Evolutionary conservation across 805 yeast species (phyloP).

Genomic region (Starmera dryadoides): DNA sequence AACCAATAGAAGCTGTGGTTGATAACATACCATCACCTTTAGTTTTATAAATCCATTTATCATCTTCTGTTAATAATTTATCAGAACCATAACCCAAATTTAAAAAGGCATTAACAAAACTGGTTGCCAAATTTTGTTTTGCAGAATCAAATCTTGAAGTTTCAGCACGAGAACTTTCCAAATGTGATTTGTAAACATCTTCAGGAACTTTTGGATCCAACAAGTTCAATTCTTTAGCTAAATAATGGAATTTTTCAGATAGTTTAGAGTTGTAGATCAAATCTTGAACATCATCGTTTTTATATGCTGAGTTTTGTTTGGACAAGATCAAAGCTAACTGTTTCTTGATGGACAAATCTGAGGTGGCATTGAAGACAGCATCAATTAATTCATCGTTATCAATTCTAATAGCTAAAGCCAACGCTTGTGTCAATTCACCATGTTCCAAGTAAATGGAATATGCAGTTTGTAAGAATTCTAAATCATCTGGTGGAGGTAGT

Average conservation of each 20-base stretch:
- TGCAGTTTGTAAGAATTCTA: constrained; percentile 80
- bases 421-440: constrained; percentile 80
- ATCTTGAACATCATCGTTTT: constrained; percentile 70
- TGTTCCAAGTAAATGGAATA: constrained; percentile 75
- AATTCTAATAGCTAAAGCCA: constrained; percentile 80
- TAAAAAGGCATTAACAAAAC: constrained; percentile 88
- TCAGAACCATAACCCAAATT: constrained; percentile 90
- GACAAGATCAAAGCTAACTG: constrained; percentile 89
- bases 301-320: constrained; percentile 77
- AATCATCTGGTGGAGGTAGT: constrained; percentile 91
- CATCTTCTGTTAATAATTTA: constrained; percentile 69
- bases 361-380: constrained; percentile 75
- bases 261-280: constrained; percentile 74
- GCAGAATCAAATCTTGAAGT: constrained; percentile 71
- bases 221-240: constrained; percentile 82
- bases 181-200: constrained; percentile 86
- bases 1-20: constrained; percentile 87
- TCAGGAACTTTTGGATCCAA: constrained; percentile 90
- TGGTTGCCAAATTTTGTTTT: constrained; percentile 87
- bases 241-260: constrained; percentile 71
- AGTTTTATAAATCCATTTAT: constrained; percentile 86
- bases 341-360: constrained; percentile 68
- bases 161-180: constrained; percentile 64
- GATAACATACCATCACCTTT: constrained; percentile 88
- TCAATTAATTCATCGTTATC: constrained; percentile 74